Conservation (phyloP, 2,329 filamentous ascomycete species). For the Ilyonectria destructans region DNA sequence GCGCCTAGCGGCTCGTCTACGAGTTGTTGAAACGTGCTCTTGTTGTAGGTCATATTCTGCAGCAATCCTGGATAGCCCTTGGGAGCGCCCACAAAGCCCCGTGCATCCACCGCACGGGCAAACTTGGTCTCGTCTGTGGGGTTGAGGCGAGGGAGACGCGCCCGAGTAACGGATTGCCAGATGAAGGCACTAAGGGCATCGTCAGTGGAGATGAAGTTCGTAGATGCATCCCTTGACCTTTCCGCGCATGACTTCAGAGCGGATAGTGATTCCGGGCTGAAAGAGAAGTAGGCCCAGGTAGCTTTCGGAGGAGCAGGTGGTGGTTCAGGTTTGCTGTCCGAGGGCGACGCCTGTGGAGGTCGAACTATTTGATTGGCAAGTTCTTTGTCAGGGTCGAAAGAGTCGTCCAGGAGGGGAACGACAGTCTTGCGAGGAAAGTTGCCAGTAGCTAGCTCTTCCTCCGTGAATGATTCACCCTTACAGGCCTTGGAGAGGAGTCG, state of each 20-base stretch:
- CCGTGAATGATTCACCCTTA: constrained; percentile 60
- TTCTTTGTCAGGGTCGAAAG: constrained; percentile 54
- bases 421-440: constrained; percentile 58
- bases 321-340: constrained; percentile 10
- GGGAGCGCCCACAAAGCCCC: constrained; percentile 60
- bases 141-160: constrained; percentile 56
- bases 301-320: constrained; percentile 45
- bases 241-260: constrained; percentile 60
- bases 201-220: constrained; percentile 66
- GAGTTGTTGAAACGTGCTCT: constrained; percentile 49
- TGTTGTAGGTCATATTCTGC: constrained; percentile 63
- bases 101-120: constrained; percentile 66
- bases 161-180: constrained; percentile 63
- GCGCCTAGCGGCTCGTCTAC: constrained; percentile 51
- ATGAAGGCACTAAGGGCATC: constrained; percentile 68
- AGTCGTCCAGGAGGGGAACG: constrained; percentile 59
- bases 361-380: constrained; percentile 55
- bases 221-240: constrained; percentile 19
- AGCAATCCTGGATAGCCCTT: constrained; percentile 64
- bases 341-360: constrained; percentile 34
- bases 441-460: constrained; percentile 60
- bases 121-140: constrained; percentile 51
- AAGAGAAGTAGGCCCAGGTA: constrained; percentile 64
- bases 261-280: constrained; percentile 56
- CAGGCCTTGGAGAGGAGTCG: constrained; percentile 66